A percentile compares a stretch with the other conserved stretches of the same genome.
Evolutionary conservation across 495 filamentous ascomycete species (phyloP).

Genomic region (Chlorociboria aeruginascens): DNA sequence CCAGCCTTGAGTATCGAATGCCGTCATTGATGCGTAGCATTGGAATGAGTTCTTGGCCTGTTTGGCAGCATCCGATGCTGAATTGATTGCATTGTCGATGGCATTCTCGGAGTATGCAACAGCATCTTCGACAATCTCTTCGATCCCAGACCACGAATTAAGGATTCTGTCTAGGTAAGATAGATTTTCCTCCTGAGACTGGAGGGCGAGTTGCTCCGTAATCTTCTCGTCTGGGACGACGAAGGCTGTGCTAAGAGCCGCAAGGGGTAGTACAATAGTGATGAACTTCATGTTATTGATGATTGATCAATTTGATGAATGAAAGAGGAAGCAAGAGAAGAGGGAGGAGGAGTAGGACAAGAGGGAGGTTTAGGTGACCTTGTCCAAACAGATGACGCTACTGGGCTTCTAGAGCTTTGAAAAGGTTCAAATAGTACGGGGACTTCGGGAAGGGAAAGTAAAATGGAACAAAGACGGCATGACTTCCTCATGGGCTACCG

Average conservation of each 20-base stretch:
- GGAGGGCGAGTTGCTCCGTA: constrained; percentile 29
- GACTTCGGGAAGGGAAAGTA: background rate
- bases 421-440: background rate
- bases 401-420: background rate
- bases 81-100: constrained; percentile 33
- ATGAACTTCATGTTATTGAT: constrained; percentile 19
- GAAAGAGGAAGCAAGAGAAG: constrained; percentile 3
- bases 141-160: constrained; percentile 21
- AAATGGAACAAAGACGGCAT: background rate
- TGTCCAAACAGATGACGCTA: background rate
- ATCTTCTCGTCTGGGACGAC: constrained; percentile 45
- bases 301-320: background rate
- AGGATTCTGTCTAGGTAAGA: constrained; percentile 25
- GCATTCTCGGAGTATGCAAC: constrained; percentile 28
- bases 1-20: constrained; percentile 33
- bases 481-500: too few relatives aligned
- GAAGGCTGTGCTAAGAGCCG: constrained; percentile 41
- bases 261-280: constrained; percentile 34
- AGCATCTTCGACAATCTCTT: constrained; percentile 24
- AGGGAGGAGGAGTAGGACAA: background rate
- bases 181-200: constrained; percentile 21
- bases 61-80: constrained; percentile 22
- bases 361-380: background rate
- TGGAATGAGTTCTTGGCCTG: constrained; percentile 26
- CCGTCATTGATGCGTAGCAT: constrained; percentile 19